Conservation (phyloP, 768 basidiomycete genomes). For the Mycena polygramma region DNA sequence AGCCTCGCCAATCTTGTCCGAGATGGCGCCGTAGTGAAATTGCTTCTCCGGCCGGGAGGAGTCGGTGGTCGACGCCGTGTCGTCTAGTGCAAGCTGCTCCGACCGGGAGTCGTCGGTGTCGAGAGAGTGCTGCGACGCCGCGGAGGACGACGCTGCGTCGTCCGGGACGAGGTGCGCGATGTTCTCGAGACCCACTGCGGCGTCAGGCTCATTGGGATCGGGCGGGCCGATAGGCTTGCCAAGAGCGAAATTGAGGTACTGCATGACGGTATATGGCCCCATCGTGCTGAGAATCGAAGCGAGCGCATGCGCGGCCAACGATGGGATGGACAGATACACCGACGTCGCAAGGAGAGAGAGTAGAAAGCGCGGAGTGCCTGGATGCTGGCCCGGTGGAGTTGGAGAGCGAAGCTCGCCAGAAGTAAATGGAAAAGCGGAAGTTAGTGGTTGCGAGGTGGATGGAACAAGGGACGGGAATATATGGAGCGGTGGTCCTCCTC, state of each 20-base stretch:
- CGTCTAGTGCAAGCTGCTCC: no score
- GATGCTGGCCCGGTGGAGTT: conserved; percentile 71
- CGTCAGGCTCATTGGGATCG: conserved; percentile 60
- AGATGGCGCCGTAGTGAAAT: conserved; percentile 88
- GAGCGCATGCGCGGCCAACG: conserved; percentile 82
- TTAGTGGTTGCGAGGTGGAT: conserved; percentile 76
- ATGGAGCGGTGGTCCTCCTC: conserved; percentile 83
- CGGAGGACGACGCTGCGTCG: conserved; percentile 38
- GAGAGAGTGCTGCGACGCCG: conserved; percentile 27
- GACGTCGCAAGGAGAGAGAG: conserved; percentile 90
- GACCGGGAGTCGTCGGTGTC: conserved; percentile 34
- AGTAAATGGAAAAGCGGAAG: conserved; percentile 67
- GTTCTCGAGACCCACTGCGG: conserved; percentile 78
- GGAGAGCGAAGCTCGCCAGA: conserved; percentile 43
- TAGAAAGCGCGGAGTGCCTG: conserved; percentile 84
- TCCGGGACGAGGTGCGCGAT: conserved; percentile 66
- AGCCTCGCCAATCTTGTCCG: conserved; percentile 93
- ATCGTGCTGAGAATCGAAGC: conserved; percentile 77
- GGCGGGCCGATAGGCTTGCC: conserved; percentile 71
- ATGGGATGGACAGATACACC: conserved; percentile 86
- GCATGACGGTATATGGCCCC: conserved; percentile 80
- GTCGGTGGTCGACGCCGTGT: no score
- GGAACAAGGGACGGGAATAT: conserved; percentile 76
- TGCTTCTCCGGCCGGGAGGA: conserved; percentile 49
- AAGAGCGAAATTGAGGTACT: conserved; percentile 86